Evolutionary conservation across 345 rosid genomes (phyloP), one percentile per base, ranked within the genome.

Genomic region (Raphanus raphanistrum): DNA sequence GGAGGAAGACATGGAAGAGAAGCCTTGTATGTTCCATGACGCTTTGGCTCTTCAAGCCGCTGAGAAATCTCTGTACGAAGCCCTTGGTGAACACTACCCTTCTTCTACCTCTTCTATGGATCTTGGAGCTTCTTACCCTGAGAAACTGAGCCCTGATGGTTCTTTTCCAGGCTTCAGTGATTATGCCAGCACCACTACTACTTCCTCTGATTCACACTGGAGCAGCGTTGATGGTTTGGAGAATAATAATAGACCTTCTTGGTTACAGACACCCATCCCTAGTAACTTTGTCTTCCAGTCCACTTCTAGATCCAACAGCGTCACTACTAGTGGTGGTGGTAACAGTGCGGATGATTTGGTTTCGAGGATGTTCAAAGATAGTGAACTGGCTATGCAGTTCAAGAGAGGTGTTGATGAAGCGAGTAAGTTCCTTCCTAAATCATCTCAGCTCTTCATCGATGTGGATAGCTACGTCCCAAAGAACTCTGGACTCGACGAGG

Each of bases 361-460:
- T 77, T 80, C 79, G n/a, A 68, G 77, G 74, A 70, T 71, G 80
- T 85, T 79, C 12, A 80, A 71, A 36, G 80, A 85, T 45, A 35
- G 25, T 13, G 85, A 87, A 7, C 82, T 80, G 29, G 81, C 87
- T n/a, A 77, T 87, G 82, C 96, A 87, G 79, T 92, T 88, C 60
- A 83, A 75, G 65, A 89, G 80, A 76, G 96, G 96, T 4, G 55
- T 84, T 3, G 93, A 90, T 78, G 98, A 92, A 84, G 96, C 98
- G 8, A 87, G 83, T 66, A 88, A 86, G 78, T 92, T 92, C 81
- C 91, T 92, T 74, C 94, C 94, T 29, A 85, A 76, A 41, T 63
- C 62, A 48, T 76, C 71, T 71, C 84, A 80, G 65, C 74, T 88
- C 71, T 76, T 85, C 33, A 72, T 85, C 28, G 87, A 89, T 75